Conservation (phyloP, 345 rosid genomes). For the Aquilaria sinensis region DNA sequence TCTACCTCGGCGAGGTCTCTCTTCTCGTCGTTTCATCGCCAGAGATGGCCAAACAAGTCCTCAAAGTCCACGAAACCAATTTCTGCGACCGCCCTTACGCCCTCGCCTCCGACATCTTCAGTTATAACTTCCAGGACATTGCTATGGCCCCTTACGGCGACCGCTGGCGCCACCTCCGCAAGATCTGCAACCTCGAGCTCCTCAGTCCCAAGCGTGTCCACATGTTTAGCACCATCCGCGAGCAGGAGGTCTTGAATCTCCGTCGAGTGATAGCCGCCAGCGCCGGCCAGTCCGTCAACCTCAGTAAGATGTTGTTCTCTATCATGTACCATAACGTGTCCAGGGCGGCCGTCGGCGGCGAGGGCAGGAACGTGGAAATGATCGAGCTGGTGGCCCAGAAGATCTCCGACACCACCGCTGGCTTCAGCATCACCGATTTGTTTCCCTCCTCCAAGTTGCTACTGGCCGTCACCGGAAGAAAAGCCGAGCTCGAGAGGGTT, state of each 20-base stretch:
- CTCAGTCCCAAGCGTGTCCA: background rate
- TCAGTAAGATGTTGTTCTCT: background rate
- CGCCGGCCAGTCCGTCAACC: background rate
- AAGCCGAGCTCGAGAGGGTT: background rate
- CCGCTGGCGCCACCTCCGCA: background rate
- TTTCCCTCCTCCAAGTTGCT: constrained; percentile 4
- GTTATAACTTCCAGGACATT: no score
- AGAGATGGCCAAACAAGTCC: background rate
- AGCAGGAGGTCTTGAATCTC: constrained; percentile 2
- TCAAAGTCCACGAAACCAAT: background rate
- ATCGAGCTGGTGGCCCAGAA: background rate
- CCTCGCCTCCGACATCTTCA: no score
- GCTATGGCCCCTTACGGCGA: background rate
- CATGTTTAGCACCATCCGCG: constrained; percentile 1
- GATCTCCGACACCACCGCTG: background rate
- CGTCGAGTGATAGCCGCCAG: background rate
- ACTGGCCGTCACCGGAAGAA: background rate
- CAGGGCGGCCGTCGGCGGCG: constrained; percentile 1
- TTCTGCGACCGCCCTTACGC: background rate
- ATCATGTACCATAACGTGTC: background rate
- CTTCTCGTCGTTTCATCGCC: background rate
- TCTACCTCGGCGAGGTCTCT: background rate
- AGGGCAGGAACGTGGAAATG: constrained; percentile 2
- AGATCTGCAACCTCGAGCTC: constrained; percentile 3
- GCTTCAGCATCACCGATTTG: background rate